Conservation (phyloP, 2,329 filamentous ascomycete genomes). For the Colletotrichum siamense region DNA sequence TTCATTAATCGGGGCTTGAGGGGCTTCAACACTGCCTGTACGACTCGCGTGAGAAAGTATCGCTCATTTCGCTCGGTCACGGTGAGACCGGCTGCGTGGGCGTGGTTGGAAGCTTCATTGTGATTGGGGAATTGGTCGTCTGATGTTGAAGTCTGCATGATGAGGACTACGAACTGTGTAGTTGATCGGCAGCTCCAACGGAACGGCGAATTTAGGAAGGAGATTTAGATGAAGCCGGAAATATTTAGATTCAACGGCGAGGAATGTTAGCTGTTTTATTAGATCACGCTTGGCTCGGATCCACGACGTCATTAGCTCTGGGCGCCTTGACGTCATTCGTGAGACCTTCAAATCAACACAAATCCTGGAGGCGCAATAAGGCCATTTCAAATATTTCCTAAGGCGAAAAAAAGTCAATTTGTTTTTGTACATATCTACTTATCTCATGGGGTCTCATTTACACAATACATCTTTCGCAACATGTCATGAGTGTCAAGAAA, state of each 20-base stretch:
- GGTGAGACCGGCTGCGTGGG: neutral
- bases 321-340: neutral
- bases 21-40: neutral
- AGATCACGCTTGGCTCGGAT: neutral
- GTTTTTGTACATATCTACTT: no score
- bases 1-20: neutral
- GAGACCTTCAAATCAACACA: neutral
- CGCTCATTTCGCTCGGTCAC: neutral
- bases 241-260: neutral
- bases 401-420: no score
- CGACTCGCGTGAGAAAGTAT: neutral
- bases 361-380: no score
- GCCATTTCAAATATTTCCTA: no score
- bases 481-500: no score
- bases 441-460: no score
- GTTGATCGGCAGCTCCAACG: fast-evolving
- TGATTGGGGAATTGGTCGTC: neutral
- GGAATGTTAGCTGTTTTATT: neutral
- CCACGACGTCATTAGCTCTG: neutral
- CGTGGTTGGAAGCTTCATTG: fast-evolving
- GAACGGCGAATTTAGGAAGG: fast-evolving
- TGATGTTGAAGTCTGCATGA: neutral
- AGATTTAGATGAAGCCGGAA: neutral
- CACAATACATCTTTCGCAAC: no score
- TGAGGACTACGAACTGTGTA: fast-evolving